Evolutionary conservation across 257 asterid genomes (phyloP).

Genomic region (Scutellaria minor): DNA sequence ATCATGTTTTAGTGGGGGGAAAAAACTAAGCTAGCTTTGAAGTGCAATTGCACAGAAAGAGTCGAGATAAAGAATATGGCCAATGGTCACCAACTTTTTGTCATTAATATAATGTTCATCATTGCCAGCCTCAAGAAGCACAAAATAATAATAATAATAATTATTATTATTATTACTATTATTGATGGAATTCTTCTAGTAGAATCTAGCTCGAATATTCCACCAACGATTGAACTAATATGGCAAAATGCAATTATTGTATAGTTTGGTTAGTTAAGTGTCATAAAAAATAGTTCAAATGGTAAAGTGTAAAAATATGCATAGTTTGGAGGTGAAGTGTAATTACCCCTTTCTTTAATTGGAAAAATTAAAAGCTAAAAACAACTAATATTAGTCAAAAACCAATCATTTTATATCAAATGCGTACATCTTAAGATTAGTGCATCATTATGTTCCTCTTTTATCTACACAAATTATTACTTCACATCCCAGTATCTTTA

Average conservation of each 20-base stretch:
- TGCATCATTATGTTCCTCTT: not conserved
- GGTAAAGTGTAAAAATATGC: no score
- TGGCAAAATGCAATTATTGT: no score
- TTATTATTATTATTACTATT: no score
- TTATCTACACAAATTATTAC: not conserved
- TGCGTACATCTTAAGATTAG: not conserved
- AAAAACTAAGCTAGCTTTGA: not conserved
- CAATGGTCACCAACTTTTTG: not conserved
- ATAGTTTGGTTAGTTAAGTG: no score
- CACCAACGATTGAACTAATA: no score
- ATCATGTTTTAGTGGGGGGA: not conserved
- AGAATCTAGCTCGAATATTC: no score
- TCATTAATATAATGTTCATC: not conserved
- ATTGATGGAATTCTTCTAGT: no score
- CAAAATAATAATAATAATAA: no score
- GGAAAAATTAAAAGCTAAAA: not conserved
- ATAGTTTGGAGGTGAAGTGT: no score
- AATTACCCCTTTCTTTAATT: no score
- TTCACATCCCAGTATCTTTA: not conserved
- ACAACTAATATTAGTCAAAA: not conserved
- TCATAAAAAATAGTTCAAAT: no score
- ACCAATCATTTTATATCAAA: not conserved
- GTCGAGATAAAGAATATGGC: not conserved
- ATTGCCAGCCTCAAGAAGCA: not conserved
- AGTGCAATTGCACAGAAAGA: slow-evolving; percentile 2